Evolutionary conservation across 1,139 yeast genomes (phyloP), one percentile per base, ranked within the genome.

Genomic region (Casaregolazyma lundiana): DNA sequence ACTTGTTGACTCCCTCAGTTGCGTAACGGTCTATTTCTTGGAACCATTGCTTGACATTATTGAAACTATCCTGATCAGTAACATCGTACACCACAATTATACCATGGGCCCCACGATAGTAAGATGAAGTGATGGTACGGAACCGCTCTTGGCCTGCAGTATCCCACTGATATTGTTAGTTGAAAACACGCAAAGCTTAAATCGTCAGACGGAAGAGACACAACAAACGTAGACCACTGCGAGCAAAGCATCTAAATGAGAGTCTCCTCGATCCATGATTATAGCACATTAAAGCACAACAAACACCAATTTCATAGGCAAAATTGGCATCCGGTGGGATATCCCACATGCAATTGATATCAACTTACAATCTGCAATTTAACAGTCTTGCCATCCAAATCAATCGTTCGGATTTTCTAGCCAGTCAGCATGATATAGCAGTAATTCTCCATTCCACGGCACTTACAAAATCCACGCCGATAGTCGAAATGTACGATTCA

Each of bases 131-230:
- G 71, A 92, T 92, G 49, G 98, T 92, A 72, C 97, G 81, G 73
- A 92, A 92, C 60, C 98, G 77, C 69, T 92, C 98, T 72, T 92
- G 98, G 37, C 98, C 98, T 6, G 98, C 98, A 46, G 98, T 92
- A 66, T 92, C 98, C 98, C 98, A 92, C 66, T 62, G 44, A 4
- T 35, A n/a, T 6, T 5, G 13, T 26, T 26, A 26, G 32, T 7
- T 9, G 8, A 21, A 21, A 8, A 21, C 8, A 21, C 8, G 5
- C 5, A 5, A 8, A 8, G 24, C 24, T 5, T 5, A 6, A 21
- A 21, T 21, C 24, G 24, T 21, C 24, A 8, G 24, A 21, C 24
- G 7, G 7, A 21, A 21, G 24, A 8, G 5, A 21, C 8, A 8
- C 8, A 21, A 6, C 24, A 21, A 21, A 21, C 24, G 8, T 21